Evolutionary conservation across 2,329 filamentous ascomycete genomes (phyloP).

Genomic region (Aspergillus pseudoterreus): DNA sequence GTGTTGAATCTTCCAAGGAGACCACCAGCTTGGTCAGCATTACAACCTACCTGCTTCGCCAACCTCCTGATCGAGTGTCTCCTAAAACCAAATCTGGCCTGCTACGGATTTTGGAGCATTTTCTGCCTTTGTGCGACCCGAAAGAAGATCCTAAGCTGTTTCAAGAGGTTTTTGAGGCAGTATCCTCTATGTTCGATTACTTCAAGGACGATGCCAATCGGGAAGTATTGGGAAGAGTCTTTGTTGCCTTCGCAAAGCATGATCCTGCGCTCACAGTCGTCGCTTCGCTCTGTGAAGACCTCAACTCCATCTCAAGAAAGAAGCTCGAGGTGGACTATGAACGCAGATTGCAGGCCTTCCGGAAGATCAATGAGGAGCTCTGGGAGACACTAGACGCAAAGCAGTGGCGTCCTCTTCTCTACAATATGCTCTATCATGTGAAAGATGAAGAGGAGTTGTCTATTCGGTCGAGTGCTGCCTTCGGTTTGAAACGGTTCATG

Average conservation of each 20-base stretch:
- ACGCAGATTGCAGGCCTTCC: constrained; percentile 72
- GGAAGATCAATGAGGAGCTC: constrained; percentile 62
- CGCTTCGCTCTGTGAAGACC: constrained; percentile 66
- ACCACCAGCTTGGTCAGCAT: constrained; percentile 76
- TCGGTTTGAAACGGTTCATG: constrained; percentile 74
- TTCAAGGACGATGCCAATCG: constrained; percentile 80
- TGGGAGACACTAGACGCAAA: constrained; percentile 58
- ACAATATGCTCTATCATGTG: constrained; percentile 86
- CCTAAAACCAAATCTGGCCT: constrained; percentile 79
- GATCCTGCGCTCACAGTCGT: constrained; percentile 60
- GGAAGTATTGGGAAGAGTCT: constrained; percentile 67
- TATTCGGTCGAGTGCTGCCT: constrained; percentile 77
- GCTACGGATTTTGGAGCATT: constrained; percentile 74
- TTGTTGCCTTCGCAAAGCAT: constrained; percentile 65
- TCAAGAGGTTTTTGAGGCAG: constrained; percentile 65
- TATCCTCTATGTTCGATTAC: constrained; percentile 82
- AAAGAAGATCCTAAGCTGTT: constrained; percentile 57
- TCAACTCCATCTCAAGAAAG: constrained; percentile 73
- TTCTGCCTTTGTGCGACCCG: constrained; percentile 64
- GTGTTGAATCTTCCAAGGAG: constrained; percentile 61
- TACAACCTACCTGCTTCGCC: constrained; percentile 74
- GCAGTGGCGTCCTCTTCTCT: constrained; percentile 83
- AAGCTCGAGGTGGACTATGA: constrained; percentile 86
- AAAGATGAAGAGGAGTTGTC: constrained; percentile 83
- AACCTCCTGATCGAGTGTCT: constrained; percentile 78